Evolutionary conservation across 2,329 filamentous ascomycete genomes (phyloP), one percentile per base, ranked within the genome.

Genomic region (Tolypocladium paradoxum): DNA sequence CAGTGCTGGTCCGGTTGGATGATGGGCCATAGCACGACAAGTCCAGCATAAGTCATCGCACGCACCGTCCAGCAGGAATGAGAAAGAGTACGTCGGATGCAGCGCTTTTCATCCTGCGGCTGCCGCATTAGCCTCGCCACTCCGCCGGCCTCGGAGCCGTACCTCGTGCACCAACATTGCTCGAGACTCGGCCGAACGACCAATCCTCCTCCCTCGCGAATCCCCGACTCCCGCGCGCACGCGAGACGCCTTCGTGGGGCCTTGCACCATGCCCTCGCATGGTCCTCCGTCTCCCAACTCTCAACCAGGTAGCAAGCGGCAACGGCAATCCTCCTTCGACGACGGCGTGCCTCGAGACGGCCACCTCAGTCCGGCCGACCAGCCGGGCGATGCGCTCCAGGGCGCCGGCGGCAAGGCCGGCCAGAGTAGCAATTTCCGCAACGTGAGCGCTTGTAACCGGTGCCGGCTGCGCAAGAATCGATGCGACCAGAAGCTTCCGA

Each of bases 401-500:
- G 29, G 37, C 9, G 46, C 35, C 22, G 46, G 14, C 9, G 48
- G 65, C 50, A 82, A 79, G 62, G 68, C 73, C 16, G 77, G 77
- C 11, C 79, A 83, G 67, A 82, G 79, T 66, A 83, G 77, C 67
- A 84, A 77, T 59, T 92, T 92, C 64, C 84, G 88, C 62, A 92
- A 91, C 68, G 92, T 97, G 58, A 95, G 88, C 68, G 92, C 92
- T 53, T 97, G 92, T 72, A 96, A 96, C 73, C 83, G 90, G 40
- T 97, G 92, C 70, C 82, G 92, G 47, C 73, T 95, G 67, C 82
- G 92, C 64, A 97, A 97, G 76, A 97, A 96, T 67, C 81, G 90
- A 51, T 97, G 92, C 71, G 92, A 97, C 70, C 92, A 96, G 76
- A 85, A 87, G 59, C 78, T 97, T 56, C 92, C 92, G 9, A 89